Evolutionary conservation across 108 stramenopile species (phyloP).

Genomic region (Nitzschia sp.): DNA sequence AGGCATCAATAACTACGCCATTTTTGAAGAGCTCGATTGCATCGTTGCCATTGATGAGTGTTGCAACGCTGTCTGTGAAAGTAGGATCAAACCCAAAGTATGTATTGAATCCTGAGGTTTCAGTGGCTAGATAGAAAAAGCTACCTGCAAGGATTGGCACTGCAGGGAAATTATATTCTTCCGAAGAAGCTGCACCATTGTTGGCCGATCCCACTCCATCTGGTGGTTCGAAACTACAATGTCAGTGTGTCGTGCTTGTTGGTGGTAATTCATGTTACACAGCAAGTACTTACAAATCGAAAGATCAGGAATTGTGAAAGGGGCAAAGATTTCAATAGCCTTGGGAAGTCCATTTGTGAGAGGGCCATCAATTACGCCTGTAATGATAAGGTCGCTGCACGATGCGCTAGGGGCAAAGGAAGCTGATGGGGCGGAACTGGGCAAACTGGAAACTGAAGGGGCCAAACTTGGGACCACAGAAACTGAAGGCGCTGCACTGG

Average conservation of each 20-base stretch:
- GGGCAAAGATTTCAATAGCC: neutral
- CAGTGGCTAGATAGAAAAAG: conserved; percentile 23
- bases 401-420: too few species aligned
- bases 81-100: conserved; percentile 32
- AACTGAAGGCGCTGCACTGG: too few species aligned
- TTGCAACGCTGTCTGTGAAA: conserved; percentile 11
- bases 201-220: neutral
- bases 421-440: too few species aligned
- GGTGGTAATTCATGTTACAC: too few species aligned
- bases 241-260: neutral
- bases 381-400: too few species aligned
- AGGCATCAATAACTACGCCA: conserved; percentile 33
- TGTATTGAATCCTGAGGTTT: conserved; percentile 5
- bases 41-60: conserved; percentile 22
- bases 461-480: too few species aligned
- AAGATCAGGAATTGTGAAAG: neutral
- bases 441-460: too few species aligned
- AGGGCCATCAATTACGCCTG: too few species aligned
- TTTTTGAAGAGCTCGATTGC: conserved; percentile 18
- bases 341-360: neutral
- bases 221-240: neutral
- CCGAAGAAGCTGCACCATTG: neutral
- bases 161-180: conserved; percentile 30
- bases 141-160: conserved; percentile 19
- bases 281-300: neutral